Conservation (phyloP, 2,329 filamentous ascomycete genomes). For the Ascochyta pisi region DNA sequence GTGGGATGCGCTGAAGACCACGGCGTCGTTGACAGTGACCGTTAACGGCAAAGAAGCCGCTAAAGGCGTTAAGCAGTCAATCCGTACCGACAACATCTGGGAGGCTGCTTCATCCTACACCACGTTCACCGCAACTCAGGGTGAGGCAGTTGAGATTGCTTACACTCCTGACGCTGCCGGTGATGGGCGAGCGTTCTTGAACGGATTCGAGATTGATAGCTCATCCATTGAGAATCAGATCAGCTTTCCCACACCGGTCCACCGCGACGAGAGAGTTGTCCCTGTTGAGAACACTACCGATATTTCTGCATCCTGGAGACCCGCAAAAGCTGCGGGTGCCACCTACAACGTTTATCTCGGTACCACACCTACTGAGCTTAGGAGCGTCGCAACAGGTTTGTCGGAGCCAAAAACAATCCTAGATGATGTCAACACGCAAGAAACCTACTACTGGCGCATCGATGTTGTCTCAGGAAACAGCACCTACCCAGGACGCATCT, state of each 20-base stretch:
- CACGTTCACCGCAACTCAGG: conserved; percentile 26
- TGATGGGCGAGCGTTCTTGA: conserved; percentile 36
- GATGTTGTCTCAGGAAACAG: conserved; percentile 30
- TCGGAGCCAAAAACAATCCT: conserved; percentile 9
- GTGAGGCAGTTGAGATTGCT: conserved; percentile 33
- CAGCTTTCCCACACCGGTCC: conserved; percentile 36
- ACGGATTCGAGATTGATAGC: conserved; percentile 43
- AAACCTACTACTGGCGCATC: conserved; percentile 44
- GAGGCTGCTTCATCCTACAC: conserved; percentile 38
- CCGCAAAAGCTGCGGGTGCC: conserved; percentile 18
- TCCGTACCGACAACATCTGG: conserved; percentile 44
- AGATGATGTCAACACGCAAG: conserved; percentile 17
- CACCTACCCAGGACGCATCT: conserved; percentile 34
- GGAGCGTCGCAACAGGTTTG: conserved; percentile 13
- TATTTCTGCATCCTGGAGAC: conserved; percentile 31
- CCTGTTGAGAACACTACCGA: conserved; percentile 24
- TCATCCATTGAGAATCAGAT: conserved; percentile 31
- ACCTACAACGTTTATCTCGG: conserved; percentile 39
- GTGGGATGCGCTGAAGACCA: conserved; percentile 34
- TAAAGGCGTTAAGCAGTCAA: conserved; percentile 24
- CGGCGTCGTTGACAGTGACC: conserved; percentile 31
- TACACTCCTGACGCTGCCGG: conserved; percentile 18
- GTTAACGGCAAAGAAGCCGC: conserved; percentile 29
- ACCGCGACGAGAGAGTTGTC: conserved; percentile 35
- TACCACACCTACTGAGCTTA: conserved; percentile 12